phyloP scores from a whole-genome alignment of 2,329 filamentous ascomycete species.

The Pseudogymnoascus sp. region DNA sequence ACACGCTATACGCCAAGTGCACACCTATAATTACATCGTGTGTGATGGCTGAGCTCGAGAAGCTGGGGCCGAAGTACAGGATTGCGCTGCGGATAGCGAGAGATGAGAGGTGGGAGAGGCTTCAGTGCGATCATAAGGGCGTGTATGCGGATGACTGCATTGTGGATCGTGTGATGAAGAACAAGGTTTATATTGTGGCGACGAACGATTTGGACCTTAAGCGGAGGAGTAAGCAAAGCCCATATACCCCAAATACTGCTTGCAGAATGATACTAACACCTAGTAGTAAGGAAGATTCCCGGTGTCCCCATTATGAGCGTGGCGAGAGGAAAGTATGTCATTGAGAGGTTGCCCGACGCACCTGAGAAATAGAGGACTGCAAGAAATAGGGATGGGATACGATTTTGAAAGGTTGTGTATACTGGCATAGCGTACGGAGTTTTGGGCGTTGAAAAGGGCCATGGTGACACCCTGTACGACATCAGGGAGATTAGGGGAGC shows the following conservation, averaged over 20 bases:
- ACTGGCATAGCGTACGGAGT: slow-evolving; percentile 8
- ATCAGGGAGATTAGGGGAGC: neutral
- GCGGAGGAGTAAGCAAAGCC: slow-evolving; percentile 43
- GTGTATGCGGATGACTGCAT: slow-evolving; percentile 79
- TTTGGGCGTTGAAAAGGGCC: slow-evolving; percentile 10
- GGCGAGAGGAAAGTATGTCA: slow-evolving; percentile 83
- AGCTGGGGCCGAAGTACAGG: slow-evolving; percentile 77
- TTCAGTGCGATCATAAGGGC: slow-evolving; percentile 84
- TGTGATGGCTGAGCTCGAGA: slow-evolving; percentile 76
- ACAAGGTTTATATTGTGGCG: slow-evolving; percentile 68
- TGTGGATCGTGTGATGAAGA: slow-evolving; percentile 62
- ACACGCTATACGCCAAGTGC: slow-evolving; percentile 83
- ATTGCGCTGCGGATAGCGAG: slow-evolving; percentile 76
- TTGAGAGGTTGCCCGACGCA: slow-evolving; percentile 83
- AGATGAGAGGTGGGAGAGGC: slow-evolving; percentile 76
- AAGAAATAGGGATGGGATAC: neutral
- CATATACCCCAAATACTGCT: neutral
- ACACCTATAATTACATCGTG: slow-evolving; percentile 78
- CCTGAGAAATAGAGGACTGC: slow-evolving; percentile 45
- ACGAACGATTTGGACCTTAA: slow-evolving; percentile 73
- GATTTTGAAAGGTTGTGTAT: slow-evolving; percentile 4
- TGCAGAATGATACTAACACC: neutral
- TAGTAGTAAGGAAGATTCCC: slow-evolving; percentile 55
- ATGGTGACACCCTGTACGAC: neutral
- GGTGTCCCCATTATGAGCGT: slow-evolving; percentile 68